These are phyloP conservation scores for Artemisia tridentata DNA, from an alignment of 129 eudicot genomes.

Conservation along the genomic window DNA sequence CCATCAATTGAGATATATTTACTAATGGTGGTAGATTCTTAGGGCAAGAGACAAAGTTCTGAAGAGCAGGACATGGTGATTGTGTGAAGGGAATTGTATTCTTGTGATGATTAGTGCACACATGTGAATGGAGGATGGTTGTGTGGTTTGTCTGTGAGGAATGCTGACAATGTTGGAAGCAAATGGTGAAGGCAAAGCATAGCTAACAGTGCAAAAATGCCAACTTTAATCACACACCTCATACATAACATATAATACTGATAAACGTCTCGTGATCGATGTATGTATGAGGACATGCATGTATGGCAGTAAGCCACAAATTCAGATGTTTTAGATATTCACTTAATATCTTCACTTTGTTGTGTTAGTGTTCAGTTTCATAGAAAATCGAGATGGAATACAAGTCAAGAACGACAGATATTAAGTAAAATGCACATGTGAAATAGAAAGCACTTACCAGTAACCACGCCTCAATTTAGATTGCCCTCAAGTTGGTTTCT, in stretches of 20 bases:
- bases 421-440: too few species aligned
- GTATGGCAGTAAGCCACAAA: not conserved
- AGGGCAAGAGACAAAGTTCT: conserved; percentile 19
- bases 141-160: conserved; percentile 45
- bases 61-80: conserved; percentile 35
- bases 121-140: conserved; percentile 47
- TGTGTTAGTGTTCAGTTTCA: not conserved
- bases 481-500: too few species aligned
- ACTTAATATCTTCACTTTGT: not conserved
- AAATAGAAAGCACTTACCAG: too few species aligned
- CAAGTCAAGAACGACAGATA: not conserved
- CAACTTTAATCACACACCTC: conserved; percentile 22
- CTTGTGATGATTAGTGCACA: conserved; percentile 48
- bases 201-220: conserved; percentile 24
- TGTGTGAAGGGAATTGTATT: conserved; percentile 50
- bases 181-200: conserved; percentile 25
- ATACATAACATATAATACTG: conserved; percentile 12
- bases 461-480: too few species aligned
- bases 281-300: not conserved
- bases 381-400: not conserved
- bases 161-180: conserved; percentile 47
- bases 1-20: not conserved
- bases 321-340: not conserved
- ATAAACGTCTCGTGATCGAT: conserved; percentile 24
- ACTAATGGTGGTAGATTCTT: not conserved